Percentiles rank a stretch among this genome's conserved stretches.
Conservation (phyloP, 1,284 basidiomycete genomes). For the Coniferiporia sulphurascens region DNA sequence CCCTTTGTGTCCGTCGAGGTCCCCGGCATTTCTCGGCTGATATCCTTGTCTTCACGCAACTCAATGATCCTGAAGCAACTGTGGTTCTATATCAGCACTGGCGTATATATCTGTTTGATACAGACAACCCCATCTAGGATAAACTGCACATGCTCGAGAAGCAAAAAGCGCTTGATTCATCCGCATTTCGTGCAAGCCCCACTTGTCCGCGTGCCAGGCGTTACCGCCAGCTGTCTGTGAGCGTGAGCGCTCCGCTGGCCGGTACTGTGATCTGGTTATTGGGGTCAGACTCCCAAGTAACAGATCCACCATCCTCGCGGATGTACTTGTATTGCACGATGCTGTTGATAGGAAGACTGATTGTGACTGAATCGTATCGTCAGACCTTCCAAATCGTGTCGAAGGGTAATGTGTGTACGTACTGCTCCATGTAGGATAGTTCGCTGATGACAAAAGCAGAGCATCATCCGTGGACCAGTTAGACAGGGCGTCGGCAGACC, state of each 20-base stretch:
- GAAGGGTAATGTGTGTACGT: conserved; percentile 7
- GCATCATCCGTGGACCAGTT: conserved; percentile 24
- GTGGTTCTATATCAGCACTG: too few species aligned
- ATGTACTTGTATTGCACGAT: conserved; percentile 31
- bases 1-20: too few species aligned
- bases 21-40: too few species aligned
- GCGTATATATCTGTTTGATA: too few species aligned
- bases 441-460: conserved; percentile 19
- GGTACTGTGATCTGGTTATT: conserved; percentile 37
- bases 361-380: conserved; percentile 20
- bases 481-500: conserved; percentile 22
- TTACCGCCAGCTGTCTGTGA: conserved; percentile 35
- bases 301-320: conserved; percentile 25
- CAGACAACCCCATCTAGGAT: too few species aligned
- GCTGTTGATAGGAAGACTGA: conserved; percentile 25
- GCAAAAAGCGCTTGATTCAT: not conserved
- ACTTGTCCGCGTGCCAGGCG: not conserved
- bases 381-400: not conserved
- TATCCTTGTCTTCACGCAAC: too few species aligned
- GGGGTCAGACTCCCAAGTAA: conserved; percentile 46
- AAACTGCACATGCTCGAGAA: not conserved
- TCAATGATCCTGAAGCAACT: too few species aligned
- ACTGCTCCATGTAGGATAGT: conserved; percentile 24
- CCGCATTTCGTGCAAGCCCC: not conserved
- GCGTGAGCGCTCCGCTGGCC: conserved; percentile 27